Evolutionary conservation across 768 basidiomycete species (phyloP).

Genomic region (Mycena leptocephala): DNA sequence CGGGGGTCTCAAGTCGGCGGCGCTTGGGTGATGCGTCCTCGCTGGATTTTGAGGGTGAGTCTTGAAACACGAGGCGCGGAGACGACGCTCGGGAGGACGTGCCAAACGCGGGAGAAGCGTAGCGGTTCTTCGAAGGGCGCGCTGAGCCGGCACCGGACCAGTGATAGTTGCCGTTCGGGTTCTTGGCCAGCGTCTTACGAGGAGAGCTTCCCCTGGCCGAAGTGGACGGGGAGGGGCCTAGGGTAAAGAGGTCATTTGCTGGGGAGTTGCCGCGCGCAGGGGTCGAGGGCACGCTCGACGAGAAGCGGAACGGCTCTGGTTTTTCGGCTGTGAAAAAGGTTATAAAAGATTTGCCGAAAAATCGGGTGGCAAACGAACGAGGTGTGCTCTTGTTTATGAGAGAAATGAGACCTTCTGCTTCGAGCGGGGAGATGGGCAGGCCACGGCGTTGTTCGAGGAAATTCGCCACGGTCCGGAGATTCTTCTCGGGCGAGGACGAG

Average conservation of each 20-base stretch:
- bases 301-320: conserved; percentile 77
- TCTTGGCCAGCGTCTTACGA: conserved; percentile 72
- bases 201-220: conserved; percentile 53
- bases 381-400: conserved; percentile 69
- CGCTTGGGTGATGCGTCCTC: conserved; percentile 31
- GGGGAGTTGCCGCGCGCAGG: conserved; percentile 58
- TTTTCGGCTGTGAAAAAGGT: conserved; percentile 46
- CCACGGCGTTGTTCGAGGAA: conserved; percentile 67
- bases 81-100: conserved; percentile 62
- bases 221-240: conserved; percentile 35
- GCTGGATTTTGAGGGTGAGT: conserved; percentile 40
- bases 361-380: conserved; percentile 49
- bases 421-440: conserved; percentile 65
- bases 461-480: conserved; percentile 64
- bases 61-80: conserved; percentile 55
- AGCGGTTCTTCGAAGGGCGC: conserved; percentile 71
- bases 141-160: conserved; percentile 88
- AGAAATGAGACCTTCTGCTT: conserved; percentile 70
- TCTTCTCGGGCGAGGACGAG: conserved; percentile 55
- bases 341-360: conserved; percentile 12
- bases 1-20: conserved; percentile 44
- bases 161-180: conserved; percentile 82
- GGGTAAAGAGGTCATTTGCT: conserved; percentile 37
- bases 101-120: conserved; percentile 82
- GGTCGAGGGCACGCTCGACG: conserved; percentile 57